A percentile compares a stretch with the other conserved stretches of the same genome.
phyloP scores from a whole-genome alignment of 345 rosid genomes.

The Iberis pinnata region DNA sequence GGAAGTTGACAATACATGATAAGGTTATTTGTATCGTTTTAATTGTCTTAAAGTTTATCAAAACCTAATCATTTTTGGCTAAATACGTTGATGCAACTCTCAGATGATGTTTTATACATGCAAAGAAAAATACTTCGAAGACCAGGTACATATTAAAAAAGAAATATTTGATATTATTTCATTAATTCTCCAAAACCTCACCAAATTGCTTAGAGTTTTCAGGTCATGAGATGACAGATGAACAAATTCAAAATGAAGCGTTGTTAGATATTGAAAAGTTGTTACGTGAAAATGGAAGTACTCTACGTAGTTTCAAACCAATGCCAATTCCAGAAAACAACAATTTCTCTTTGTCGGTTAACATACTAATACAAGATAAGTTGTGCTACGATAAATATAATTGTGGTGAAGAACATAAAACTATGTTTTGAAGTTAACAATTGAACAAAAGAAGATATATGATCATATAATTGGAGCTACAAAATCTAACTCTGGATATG shows the following conservation, averaged over 20 bases:
- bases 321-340: not conserved
- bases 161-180: too few relatives aligned
- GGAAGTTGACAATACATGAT: not conserved
- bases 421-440: too few relatives aligned
- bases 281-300: not conserved
- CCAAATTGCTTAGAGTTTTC: too few relatives aligned
- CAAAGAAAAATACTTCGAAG: not conserved
- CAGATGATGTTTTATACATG: not conserved
- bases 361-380: not conserved
- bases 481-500: not conserved
- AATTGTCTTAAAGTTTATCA: not conserved
- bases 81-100: not conserved
- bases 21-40: not conserved
- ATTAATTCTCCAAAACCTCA: too few relatives aligned
- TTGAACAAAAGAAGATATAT: not conserved
- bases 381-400: not conserved
- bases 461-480: not conserved
- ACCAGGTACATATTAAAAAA: too few relatives aligned
- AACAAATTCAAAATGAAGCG: not conserved
- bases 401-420: not conserved
- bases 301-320: not conserved
- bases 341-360: not conserved
- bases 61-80: not conserved
- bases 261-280: not conserved
- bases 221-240: not conserved